Evolutionary conservation across 2,329 filamentous ascomycete genomes (phyloP).

Genomic region (Colletotrichum lentis): DNA sequence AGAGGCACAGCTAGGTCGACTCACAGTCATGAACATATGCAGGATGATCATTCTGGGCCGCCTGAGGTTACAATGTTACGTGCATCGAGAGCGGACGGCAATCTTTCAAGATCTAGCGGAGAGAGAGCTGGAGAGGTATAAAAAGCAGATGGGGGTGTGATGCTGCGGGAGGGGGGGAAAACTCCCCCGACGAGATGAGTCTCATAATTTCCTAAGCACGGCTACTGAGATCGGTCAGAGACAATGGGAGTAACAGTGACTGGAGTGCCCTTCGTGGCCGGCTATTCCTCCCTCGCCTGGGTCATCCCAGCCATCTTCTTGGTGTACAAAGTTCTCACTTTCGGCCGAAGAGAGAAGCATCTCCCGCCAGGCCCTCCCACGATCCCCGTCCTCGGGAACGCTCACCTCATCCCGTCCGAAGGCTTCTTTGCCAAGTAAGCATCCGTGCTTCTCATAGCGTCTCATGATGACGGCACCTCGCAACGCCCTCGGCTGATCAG

Average conservation of each 20-base stretch:
- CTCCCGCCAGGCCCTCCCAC: slow-evolving; percentile 48
- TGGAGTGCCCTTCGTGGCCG: not conserved
- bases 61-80: too few species aligned
- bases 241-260: not conserved
- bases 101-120: not conserved
- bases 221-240: too few species aligned
- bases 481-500: not conserved
- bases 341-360: slow-evolving; percentile 23
- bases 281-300: not conserved
- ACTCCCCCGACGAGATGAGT: not conserved
- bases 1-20: not conserved
- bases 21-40: not conserved
- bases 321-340: slow-evolving; percentile 4
- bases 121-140: not conserved
- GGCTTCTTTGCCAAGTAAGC: slow-evolving; percentile 30
- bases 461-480: too few species aligned
- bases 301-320: not conserved
- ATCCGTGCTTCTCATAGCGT: too few species aligned
- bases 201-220: not conserved
- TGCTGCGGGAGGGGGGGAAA: not conserved
- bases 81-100: not conserved
- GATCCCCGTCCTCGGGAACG: slow-evolving; percentile 53
- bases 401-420: slow-evolving; percentile 41
- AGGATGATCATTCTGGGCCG: not conserved
- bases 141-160: not conserved